Conservation (phyloP, 176 grass and related monocot species). For the Thinopyrum elongatum region DNA sequence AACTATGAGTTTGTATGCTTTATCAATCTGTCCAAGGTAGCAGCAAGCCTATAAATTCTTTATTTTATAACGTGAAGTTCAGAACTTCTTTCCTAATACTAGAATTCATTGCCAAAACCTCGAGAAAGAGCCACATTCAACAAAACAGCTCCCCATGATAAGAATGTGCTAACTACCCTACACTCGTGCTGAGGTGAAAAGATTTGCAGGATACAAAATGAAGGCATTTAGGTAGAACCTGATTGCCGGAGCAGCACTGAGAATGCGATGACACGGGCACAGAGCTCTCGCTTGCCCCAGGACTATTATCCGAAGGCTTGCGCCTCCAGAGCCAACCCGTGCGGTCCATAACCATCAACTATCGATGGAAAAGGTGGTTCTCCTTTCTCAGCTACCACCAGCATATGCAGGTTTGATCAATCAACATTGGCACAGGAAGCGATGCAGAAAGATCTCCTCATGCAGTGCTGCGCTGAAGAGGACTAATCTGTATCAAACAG, state of each 20-base stretch:
- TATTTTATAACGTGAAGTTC: not conserved
- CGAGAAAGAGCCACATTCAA: not conserved
- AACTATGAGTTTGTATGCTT: not conserved
- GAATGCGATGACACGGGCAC: slow-evolving; percentile 43
- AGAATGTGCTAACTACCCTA: not conserved
- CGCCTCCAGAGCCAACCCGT: slow-evolving; percentile 70
- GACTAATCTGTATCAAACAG: slow-evolving; percentile 9
- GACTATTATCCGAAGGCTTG: slow-evolving; percentile 70
- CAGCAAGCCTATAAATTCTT: not conserved
- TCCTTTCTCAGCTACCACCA: slow-evolving; percentile 21
- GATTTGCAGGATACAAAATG: not conserved
- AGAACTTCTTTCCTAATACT: not conserved
- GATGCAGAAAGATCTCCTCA: not conserved
- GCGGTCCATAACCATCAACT: slow-evolving; percentile 60
- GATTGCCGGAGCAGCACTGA: slow-evolving; percentile 48
- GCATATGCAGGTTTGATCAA: slow-evolving; percentile 20
- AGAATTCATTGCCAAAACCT: not conserved
- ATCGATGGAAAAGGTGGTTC: slow-evolving; percentile 11
- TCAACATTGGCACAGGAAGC: not conserved
- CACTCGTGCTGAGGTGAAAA: slow-evolving; percentile 17
- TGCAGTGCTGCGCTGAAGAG: not conserved
- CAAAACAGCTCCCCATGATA: not conserved
- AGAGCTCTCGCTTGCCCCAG: slow-evolving; percentile 42
- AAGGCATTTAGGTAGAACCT: slow-evolving; percentile 47
- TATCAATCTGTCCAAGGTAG: slow-evolving; percentile 19